Base-by-base conservation (phyloP, 371 early-diverging fungal genomes). In the Caulochytrium protostelioides region DNA sequence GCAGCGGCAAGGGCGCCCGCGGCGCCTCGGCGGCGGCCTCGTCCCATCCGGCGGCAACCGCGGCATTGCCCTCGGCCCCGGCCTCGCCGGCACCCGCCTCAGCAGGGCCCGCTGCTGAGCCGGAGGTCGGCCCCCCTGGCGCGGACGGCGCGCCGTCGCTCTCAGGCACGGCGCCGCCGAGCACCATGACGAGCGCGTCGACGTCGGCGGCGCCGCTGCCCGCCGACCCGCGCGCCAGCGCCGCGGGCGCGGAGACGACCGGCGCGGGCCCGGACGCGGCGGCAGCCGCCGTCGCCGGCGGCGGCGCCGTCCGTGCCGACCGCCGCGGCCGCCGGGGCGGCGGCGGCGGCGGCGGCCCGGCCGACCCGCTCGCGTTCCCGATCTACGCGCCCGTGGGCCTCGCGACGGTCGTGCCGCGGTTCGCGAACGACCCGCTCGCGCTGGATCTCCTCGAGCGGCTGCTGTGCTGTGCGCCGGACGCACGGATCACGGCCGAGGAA, bases 401-500 rank as follows among this genome's bases (percentile, higher is more conserved):
- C n/a, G n/a, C n/a, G n/a, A n/a, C n/a, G n/a, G n/a, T n/a, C n/a
- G n/a, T n/a, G n/a, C n/a, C n/a, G n/a, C n/a, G n/a, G n/a, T n/a
- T n/a, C n/a, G n/a, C n/a, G n/a, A n/a, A n/a, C n/a, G n/a, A n/a
- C n/a, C n/a, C n/a, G n/a, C 59, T 65, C 23, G 75, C 82, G 0
- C 43, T 73, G 9, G 54, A 65, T n/a, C 57, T 92, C 13, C 51
- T 94, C 10, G 62, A 71, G 14, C 67, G 66, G 7, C 46, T 94
- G 30, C 59, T 94, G 18, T 71, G 73, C 0, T 83, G 79, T 36
- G 69, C 79, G 39, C 94, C 90, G 2, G 49, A 48, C 25, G 59
- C 69, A 41, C 71, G 94, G 26, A 43, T 84, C 7, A 59, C 61
- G 3, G 77, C 72, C 12, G 58, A 65, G 26, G 68, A 70, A 34